These are phyloP conservation scores for Panellus pusillus DNA, from an alignment of 768 basidiomycete genomes.

Conservation along the genomic window DNA sequence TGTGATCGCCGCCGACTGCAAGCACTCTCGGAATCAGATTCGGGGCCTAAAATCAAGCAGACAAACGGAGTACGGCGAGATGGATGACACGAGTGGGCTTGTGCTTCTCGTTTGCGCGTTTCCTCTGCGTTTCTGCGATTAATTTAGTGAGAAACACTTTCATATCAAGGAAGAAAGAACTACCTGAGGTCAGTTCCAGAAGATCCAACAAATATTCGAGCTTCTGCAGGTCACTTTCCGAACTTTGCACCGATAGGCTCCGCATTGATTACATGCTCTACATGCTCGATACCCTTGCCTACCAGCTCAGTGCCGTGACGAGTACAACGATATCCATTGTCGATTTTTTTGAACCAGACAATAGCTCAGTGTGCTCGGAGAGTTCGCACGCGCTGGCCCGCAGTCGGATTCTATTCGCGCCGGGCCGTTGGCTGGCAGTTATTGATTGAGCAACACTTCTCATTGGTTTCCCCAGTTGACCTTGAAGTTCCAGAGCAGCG, in stretches of 20 bases:
- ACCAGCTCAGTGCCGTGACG: constrained; percentile 88
- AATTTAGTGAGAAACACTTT: constrained; percentile 11
- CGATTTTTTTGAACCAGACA: neutral
- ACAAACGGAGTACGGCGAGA: constrained; percentile 81
- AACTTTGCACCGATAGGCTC: constrained; percentile 80
- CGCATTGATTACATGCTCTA: constrained; percentile 72
- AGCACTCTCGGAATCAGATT: too few relatives aligned
- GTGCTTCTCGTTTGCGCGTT: constrained; percentile 75
- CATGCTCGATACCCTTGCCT: constrained; percentile 77
- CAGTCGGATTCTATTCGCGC: too few relatives aligned
- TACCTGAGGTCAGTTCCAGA: constrained; percentile 86
- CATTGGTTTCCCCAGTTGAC: too few relatives aligned
- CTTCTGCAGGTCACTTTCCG: constrained; percentile 73
- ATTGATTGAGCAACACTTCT: too few relatives aligned
- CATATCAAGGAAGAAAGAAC: constrained; percentile 38
- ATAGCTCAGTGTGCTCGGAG: too few relatives aligned
- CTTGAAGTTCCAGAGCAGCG: too few relatives aligned
- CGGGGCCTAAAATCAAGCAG: neutral
- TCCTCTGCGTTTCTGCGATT: too few relatives aligned
- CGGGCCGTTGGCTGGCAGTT: too few relatives aligned
- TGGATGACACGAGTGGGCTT: constrained; percentile 97
- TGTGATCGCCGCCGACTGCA: too few relatives aligned
- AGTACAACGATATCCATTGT: constrained; percentile 56
- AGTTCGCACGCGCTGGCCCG: too few relatives aligned
- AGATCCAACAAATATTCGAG: constrained; percentile 82